phyloP scores from a whole-genome alignment of 805 yeast genomes.

The Zygosaccharomyces rouxii region DNA sequence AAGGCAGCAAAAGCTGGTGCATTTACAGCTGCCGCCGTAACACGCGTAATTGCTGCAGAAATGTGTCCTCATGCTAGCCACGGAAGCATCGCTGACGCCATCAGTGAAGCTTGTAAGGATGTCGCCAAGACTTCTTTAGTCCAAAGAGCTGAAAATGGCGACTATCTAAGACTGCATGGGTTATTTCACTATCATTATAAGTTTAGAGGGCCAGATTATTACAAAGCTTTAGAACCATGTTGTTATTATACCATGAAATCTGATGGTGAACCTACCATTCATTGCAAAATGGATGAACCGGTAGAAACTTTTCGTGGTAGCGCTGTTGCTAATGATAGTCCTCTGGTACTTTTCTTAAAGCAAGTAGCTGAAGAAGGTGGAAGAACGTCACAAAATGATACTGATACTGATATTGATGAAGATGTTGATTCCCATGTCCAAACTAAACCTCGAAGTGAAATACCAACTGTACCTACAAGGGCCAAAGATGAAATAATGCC shows the following conservation, averaged over 20 bases:
- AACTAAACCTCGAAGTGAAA: no score
- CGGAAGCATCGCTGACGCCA: constrained; percentile 1
- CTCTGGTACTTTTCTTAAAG: background rate
- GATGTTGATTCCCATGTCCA: background rate
- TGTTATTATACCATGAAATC: background rate
- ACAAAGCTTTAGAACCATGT: background rate
- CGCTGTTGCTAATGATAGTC: background rate
- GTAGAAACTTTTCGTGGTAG: background rate
- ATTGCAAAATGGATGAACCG: constrained; percentile 2
- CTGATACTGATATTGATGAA: background rate
- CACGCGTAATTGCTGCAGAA: background rate
- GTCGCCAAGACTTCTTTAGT: background rate
- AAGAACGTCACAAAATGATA: background rate
- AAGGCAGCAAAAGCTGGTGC: constrained; percentile 2
- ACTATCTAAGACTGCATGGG: background rate
- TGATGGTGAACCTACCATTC: background rate
- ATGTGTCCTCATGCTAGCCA: background rate
- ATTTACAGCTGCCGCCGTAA: constrained; percentile 2
- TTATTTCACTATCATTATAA: constrained; percentile 1
- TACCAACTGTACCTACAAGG: background rate
- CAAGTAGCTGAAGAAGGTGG: background rate
- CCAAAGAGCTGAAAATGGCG: background rate
- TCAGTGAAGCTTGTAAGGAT: constrained; percentile 1
- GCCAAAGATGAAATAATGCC: background rate
- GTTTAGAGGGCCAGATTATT: constrained; percentile 4